Conservation (phyloP, 306 rosid species). For the Trifolium fragiferum region DNA sequence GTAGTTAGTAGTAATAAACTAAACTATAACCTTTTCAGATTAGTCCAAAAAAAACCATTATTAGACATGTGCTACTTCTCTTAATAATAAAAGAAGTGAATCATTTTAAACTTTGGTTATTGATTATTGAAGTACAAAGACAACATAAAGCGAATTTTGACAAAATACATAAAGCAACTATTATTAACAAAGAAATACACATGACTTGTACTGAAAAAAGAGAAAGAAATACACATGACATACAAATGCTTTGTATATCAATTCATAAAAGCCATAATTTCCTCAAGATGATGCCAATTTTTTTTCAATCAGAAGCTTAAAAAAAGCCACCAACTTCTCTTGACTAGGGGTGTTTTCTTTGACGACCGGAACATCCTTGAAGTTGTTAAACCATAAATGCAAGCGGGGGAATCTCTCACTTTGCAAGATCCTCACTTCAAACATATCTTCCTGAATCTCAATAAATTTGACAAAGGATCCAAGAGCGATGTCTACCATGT, state of each 20-base stretch:
- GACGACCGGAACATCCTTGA: constrained; percentile 32
- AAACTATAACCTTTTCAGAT: neutral
- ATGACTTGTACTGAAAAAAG: neutral
- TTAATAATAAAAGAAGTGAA: neutral
- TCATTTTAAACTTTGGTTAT: constrained; percentile 7
- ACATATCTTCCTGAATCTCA: constrained; percentile 13
- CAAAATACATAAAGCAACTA: neutral
- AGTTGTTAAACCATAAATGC: constrained; percentile 41
- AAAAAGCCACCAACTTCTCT: constrained; percentile 12
- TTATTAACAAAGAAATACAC: neutral
- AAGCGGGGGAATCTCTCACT: constrained; percentile 39
- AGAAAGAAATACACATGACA: neutral
- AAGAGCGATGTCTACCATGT: constrained; percentile 48
- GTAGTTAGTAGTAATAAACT: neutral
- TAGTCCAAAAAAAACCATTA: neutral
- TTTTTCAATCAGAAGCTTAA: neutral
- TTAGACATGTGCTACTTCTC: neutral
- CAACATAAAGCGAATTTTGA: neutral
- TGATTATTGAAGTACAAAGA: neutral
- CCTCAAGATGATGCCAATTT: constrained; percentile 5
- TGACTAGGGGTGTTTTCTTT: constrained; percentile 39
- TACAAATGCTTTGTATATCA: neutral
- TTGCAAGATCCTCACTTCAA: constrained; percentile 29
- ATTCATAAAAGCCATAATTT: constrained; percentile 7
- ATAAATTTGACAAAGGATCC: constrained; percentile 20